Evolutionary conservation across 78 protist genomes (phyloP), one percentile per base, ranked within the genome.

Genomic region (Corallochytrium limacisporum): DNA sequence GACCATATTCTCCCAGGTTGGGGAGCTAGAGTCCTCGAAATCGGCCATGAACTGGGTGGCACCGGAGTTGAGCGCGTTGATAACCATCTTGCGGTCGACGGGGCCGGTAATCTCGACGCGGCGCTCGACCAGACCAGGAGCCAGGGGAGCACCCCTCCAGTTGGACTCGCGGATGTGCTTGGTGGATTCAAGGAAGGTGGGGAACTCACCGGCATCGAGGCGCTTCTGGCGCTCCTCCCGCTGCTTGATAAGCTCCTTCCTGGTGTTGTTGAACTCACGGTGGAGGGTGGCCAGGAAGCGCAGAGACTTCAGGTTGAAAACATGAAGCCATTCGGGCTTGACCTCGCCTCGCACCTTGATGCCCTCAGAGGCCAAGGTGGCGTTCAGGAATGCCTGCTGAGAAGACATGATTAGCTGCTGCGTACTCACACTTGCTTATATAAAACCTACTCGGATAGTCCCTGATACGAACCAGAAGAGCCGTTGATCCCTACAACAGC

Each of bases 31-130:
- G 24, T 56, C 48, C 40, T 82, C 87, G 49, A 82, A 82, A 61
- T 82, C 87, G 15, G 82, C 82, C 87, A 82, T 82, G 69, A 75
- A 82, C 37, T 63, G 73, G 33, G 57, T 75, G 9, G 87, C 87
- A 31, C 87, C 87, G 1, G 74, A 60, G 74, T 82, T 82, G 42
- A 82, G 74, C 43, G 87, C 87, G 67, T 82, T 82, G 72, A 82
- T 82, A 20, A 82, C 70, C 83, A 76, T 76, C 66, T 82, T 82
- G 56, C 82, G 57, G 24, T 69, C 77, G 9, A 77, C 65, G 35
- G 87, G 87, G 22, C 87, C 87, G 15, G 87, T 82, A 62, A 82
- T 82, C 49, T 82, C 88, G n/a, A 75, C 79, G 39, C 88, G 77
- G 59, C 88, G 72, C 42, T 82, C 88, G 55, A 54, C 60, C n/a